A percentile compares a stretch with the other conserved stretches of the same genome.
These are phyloP conservation scores for Kazachstania sp. DNA, from an alignment of 1,139 yeast species.

Conservation along the genomic window DNA sequence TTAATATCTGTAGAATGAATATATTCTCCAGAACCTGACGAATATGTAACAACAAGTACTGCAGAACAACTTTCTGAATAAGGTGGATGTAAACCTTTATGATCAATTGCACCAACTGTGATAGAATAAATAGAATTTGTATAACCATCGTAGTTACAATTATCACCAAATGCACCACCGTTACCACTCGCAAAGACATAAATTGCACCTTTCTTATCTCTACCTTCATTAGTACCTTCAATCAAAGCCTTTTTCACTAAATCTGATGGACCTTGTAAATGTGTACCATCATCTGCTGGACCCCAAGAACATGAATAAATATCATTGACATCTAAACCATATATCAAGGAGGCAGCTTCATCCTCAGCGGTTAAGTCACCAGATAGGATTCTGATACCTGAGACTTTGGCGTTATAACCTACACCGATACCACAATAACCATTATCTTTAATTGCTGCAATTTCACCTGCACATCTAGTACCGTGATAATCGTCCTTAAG, in stretches of 20 bases:
- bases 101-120: constrained; percentile 91
- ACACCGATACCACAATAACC: constrained; percentile 92
- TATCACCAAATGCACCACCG: constrained; percentile 77
- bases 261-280: constrained; percentile 76
- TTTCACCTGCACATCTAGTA: constrained; percentile 97
- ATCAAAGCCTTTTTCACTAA: constrained; percentile 74
- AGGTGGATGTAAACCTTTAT: constrained; percentile 72
- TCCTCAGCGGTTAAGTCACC: constrained; percentile 74
- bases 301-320: constrained; percentile 99
- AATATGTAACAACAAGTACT: constrained; percentile 89
- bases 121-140: constrained; percentile 93
- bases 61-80: constrained; percentile 94
- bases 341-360: constrained; percentile 82
- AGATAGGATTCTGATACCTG: constrained; percentile 85
- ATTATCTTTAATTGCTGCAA: constrained; percentile 77
- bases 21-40: constrained; percentile 84
- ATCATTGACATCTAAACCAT: constrained; percentile 73
- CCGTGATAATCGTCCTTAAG: constrained; percentile 88
- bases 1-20: constrained; percentile 87
- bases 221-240: constrained; percentile 78
- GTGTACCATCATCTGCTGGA: constrained; percentile 85
- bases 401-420: constrained; percentile 75
- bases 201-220: constrained; percentile 72
- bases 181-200: constrained; percentile 97
- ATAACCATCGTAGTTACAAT: constrained; percentile 96